Evolutionary conservation across 176 grass and related monocot species (phyloP), one percentile per base, ranked within the genome.

Genomic region (Zea luxurians): DNA sequence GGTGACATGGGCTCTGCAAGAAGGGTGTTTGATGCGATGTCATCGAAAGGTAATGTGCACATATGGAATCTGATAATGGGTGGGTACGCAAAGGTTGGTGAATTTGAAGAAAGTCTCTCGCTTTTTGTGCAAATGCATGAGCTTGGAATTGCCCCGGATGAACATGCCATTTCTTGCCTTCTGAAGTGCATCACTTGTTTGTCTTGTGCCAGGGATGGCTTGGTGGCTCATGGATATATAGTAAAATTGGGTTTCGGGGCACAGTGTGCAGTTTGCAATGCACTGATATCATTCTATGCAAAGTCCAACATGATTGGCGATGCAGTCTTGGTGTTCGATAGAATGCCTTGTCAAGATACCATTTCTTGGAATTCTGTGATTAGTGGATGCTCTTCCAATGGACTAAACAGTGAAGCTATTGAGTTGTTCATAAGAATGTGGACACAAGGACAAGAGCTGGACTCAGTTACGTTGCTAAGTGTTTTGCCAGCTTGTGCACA

Each of bases 351-450:
- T 18, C 86, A 10, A 34, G 91, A 97, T 86, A 37, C 84, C 59
- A 90, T 97, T 60, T 93, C 94, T 80, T 93, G 89, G 89, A 97
- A 97, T 78, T 91, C 89, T 70, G 40, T 90, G 43, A 92, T 97
- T 37, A 86, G 71, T 68, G 89, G 91, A 8, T 91, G 77, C 60
- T 53, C 79, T 70, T 93, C 83, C 55, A 97, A 91, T 80, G 72
- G 84, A 48, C 73, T 90, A 69, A 68, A 75, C 6, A 61, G 27
- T 20, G 80, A 75, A 77, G 74, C 82, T 66, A 43, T 93, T 76
- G 63, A 86, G 21, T 48, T 91, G 41, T 89, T 93, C 77, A 16
- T 40, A 60, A 80, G 70, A 57, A 91, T 97, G 87, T 86, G 87
- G 85, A 67, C 75, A 64, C 41, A 69, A 37, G 94, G 89, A 35